phyloP scores from a whole-genome alignment of 139 green algal species.

The Volvox reticuliferus region DNA sequence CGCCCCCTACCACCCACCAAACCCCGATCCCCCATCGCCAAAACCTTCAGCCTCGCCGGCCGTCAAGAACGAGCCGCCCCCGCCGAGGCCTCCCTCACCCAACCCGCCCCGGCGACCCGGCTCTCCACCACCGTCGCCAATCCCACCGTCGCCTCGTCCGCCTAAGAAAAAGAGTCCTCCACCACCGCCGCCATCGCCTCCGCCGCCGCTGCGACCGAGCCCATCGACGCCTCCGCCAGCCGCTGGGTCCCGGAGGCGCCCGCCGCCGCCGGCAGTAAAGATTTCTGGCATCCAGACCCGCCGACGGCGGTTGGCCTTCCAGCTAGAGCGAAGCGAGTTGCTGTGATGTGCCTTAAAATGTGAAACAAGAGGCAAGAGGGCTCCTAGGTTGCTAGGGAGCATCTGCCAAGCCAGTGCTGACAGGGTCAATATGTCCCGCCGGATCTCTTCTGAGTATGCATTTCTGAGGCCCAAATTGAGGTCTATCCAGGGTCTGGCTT shows the following conservation, averaged over 20 bases:
- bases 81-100: not conserved
- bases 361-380: too few species aligned
- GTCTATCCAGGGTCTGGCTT: too few species aligned
- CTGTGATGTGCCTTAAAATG: too few species aligned
- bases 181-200: not conserved
- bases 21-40: too few species aligned
- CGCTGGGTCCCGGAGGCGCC: not conserved
- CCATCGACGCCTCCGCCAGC: not conserved
- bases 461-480: too few species aligned
- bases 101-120: not conserved
- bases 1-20: too few species aligned
- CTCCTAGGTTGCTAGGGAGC: too few species aligned
- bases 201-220: not conserved
- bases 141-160: not conserved
- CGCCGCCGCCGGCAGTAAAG: not conserved
- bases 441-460: too few species aligned
- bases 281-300: not conserved
- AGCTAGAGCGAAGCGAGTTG: not conserved
- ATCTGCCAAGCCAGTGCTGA: too few species aligned
- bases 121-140: not conserved
- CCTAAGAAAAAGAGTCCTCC: not conserved
- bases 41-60: too few species aligned
- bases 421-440: too few species aligned
- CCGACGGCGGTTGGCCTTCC: conserved; percentile 22
- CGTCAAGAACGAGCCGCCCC: too few species aligned